phyloP scores from a whole-genome alignment of 768 basidiomycete species.

The Podaxis mareebaensis region DNA sequence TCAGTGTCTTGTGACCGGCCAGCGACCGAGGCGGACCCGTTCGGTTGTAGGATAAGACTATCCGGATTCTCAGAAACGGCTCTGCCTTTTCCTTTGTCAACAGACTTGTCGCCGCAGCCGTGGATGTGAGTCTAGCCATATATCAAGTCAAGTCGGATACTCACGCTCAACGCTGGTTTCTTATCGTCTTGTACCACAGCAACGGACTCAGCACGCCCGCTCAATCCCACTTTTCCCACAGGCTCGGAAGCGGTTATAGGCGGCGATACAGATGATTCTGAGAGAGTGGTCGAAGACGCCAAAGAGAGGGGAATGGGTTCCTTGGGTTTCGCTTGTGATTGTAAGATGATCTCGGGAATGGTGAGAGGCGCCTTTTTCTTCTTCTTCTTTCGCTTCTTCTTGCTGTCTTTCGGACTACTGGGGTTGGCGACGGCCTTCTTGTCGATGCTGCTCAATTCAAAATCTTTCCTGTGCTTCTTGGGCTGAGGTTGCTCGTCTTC shows the following conservation, averaged over 20 bases:
- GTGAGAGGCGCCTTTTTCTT: constrained; percentile 38
- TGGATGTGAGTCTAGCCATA: constrained; percentile 1
- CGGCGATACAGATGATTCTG: not conserved
- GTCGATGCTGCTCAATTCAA: constrained; percentile 26
- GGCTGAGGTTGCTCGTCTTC: constrained; percentile 20
- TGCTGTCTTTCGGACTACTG: constrained; percentile 15
- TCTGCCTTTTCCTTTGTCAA: constrained; percentile 42
- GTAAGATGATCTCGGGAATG: constrained; percentile 15
- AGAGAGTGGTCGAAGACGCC: not conserved
- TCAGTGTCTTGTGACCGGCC: constrained; percentile 18
- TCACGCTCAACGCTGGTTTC: constrained; percentile 21
- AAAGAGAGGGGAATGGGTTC: not conserved
- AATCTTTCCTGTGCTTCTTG: constrained; percentile 31
- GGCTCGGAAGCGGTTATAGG: not conserved
- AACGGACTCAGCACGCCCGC: not conserved
- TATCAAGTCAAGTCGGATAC: constrained; percentile 11
- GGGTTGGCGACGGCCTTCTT: not conserved
- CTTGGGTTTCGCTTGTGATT: constrained; percentile 13
- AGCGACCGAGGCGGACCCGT: constrained; percentile 5
- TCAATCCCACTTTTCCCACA: not conserved
- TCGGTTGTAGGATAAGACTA: constrained; percentile 8
- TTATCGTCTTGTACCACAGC: constrained; percentile 13
- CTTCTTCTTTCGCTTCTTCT: constrained; percentile 36
- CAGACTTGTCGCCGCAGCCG: constrained; percentile 22
- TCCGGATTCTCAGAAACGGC: constrained; percentile 28